phyloP scores from a whole-genome alignment of 2,329 filamentous ascomycete genomes.

The Cytospora chrysosperma region DNA sequence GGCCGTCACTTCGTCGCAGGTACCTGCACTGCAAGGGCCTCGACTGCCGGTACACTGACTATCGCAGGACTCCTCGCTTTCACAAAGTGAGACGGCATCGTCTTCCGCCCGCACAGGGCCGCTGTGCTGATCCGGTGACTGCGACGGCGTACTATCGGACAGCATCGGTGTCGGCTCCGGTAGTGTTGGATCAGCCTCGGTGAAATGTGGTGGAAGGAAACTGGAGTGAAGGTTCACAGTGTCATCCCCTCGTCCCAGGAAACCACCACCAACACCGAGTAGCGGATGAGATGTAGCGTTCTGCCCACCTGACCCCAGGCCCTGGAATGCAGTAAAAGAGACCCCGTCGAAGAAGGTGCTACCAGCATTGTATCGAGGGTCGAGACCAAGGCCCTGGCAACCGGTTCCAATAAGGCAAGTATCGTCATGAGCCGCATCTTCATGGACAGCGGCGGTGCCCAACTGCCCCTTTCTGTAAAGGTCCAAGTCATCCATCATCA shows the following conservation, averaged over 20 bases:
- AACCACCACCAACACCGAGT: constrained; percentile 3
- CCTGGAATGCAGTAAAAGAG: constrained; percentile 1
- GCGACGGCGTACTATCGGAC: neutral
- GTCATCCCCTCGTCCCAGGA: neutral
- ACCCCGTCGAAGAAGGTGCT: neutral
- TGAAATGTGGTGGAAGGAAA: neutral
- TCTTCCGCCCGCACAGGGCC: constrained; percentile 1
- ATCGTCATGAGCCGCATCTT: constrained; percentile 23
- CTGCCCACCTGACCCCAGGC: neutral
- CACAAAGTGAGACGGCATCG: constrained; percentile 11
- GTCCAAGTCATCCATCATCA: constrained; percentile 28
- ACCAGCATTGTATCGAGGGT: constrained; percentile 1
- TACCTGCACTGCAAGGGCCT: constrained; percentile 22
- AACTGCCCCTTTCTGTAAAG: neutral
- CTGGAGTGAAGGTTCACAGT: constrained; percentile 4
- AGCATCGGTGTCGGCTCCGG: neutral
- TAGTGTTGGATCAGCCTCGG: neutral
- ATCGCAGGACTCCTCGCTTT: constrained; percentile 17
- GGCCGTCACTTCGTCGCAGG: constrained; percentile 30
- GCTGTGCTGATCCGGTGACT: neutral
- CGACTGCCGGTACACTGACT: constrained; percentile 19
- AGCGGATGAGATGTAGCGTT: neutral
- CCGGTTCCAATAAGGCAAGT: constrained; percentile 21
- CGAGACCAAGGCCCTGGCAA: constrained; percentile 21
- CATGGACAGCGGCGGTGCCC: constrained; percentile 9